Conservation (phyloP, 768 basidiomycete genomes). For the Termitomyces sp. region DNA sequence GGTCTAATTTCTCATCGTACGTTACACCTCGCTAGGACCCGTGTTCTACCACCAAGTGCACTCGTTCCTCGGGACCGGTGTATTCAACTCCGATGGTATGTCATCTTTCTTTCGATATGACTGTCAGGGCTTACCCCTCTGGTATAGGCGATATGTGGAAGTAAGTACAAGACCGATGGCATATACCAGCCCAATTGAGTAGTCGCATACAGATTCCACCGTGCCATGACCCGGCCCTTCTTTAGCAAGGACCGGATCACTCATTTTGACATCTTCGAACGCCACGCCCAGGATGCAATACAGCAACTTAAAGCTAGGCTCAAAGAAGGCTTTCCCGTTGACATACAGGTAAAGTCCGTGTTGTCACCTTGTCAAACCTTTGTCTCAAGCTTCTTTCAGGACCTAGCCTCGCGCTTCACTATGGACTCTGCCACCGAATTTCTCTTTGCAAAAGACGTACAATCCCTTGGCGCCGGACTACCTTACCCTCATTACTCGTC, state of each 20-base stretch:
- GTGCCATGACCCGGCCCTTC: conserved; percentile 65
- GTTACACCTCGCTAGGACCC: conserved; percentile 14
- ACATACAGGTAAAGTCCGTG: conserved; percentile 44
- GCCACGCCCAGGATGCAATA: conserved; percentile 45
- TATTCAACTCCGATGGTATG: conserved; percentile 56
- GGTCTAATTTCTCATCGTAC: not conserved
- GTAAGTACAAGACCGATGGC: conserved; percentile 25
- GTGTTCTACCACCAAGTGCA: conserved; percentile 19
- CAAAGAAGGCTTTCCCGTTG: conserved; percentile 41
- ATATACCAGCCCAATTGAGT: not conserved
- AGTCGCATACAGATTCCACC: conserved; percentile 43
- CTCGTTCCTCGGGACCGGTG: conserved; percentile 45
- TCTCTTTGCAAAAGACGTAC: conserved; percentile 48
- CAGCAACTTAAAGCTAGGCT: conserved; percentile 37
- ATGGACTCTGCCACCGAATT: conserved; percentile 61
- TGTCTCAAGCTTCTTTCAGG: conserved; percentile 18
- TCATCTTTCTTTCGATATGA: not conserved
- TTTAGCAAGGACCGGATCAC: conserved; percentile 56
- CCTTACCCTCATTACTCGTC: conserved; percentile 36
- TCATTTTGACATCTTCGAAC: conserved; percentile 58
- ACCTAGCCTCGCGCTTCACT: conserved; percentile 45
- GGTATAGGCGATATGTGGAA: conserved; percentile 63
- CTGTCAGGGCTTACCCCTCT: not conserved
- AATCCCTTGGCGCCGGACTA: conserved; percentile 42
- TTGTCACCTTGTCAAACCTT: not conserved